Percentiles rank a stretch among this genome's conserved stretches.
phyloP scores from a whole-genome alignment of 2,329 filamentous ascomycete genomes.

The Botrytis galanthina region DNA sequence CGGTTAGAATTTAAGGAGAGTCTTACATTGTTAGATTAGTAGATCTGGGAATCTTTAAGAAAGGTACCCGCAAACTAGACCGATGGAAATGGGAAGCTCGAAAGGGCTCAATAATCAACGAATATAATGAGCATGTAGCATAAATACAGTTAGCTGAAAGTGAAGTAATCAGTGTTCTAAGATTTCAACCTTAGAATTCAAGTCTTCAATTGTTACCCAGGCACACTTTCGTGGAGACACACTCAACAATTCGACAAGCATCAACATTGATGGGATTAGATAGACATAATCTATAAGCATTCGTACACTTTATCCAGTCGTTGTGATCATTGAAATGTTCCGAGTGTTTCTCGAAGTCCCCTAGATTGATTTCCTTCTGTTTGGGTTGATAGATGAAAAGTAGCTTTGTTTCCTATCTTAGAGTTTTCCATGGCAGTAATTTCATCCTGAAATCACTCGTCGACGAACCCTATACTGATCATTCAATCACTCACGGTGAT shows the following conservation, averaged over 20 bases:
- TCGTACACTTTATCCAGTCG: background rate
- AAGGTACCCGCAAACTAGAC: background rate
- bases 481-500: background rate
- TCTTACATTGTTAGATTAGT: background rate
- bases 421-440: background rate
- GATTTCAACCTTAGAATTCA: fast-evolving
- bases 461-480: fast-evolving
- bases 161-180: background rate
- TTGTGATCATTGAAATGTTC: background rate
- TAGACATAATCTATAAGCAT: no score
- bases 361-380: background rate
- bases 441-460: background rate
- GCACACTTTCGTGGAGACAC: background rate
- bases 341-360: background rate
- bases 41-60: background rate
- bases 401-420: background rate
- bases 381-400: background rate
- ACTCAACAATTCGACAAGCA: fast-evolving
- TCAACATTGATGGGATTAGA: background rate
- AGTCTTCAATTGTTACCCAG: fast-evolving
- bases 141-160: background rate
- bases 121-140: background rate
- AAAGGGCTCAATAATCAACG: background rate
- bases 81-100: background rate
- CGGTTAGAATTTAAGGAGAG: background rate